Base-by-base conservation (phyloP, 805 yeast species). In the Cyberlindnera xylosilytica region DNA sequence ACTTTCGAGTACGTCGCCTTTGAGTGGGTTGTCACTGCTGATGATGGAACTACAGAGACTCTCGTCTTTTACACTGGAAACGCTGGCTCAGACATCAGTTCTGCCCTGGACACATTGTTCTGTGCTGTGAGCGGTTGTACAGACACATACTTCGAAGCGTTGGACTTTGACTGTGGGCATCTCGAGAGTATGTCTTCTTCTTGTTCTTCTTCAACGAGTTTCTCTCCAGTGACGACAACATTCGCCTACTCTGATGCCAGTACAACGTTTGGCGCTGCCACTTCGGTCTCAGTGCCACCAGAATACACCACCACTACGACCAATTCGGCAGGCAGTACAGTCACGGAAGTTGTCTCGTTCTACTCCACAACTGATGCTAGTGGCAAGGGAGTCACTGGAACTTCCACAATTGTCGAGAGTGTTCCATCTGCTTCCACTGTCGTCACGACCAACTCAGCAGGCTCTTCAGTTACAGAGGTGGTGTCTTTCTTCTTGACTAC, bases 1-100 rank as follows among this genome's bases (percentile, higher is more conserved):
- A 13, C 11, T 7, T 3, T 7, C 2, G 47, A 46, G 26, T 46
- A 27, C 20, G 42, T 41, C 13, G 30, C 45, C 1, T 47, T 47
- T 39, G 4, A 20, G 1, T 47, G 40, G 37, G 33, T 41, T 6
- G 27, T 37, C 17, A 28, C 35, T 26, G 41, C 20, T 20, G 42
- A 34, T 24, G 40, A 22, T 19, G 41, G 19, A n/a, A 15, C 26
- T 17, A 33, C 8, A 13, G 34, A 31, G 34, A 17, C 23, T 9
- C 17, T 29, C 19, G n/a, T 38, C 3, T 48, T 52, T 41, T 53
- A 48, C 45, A 51, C 54, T 15, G 56, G 53, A 36, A 39, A 43
- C 28, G 6, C 44, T 6, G 53, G 51, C 5, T 39, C 52, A n/a
- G n/a, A n/a, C n/a, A n/a, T n/a, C n/a, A n/a, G n/a, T n/a, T n/a